These are phyloP conservation scores for Reticulascus tulasneorum DNA, from an alignment of 2,329 filamentous ascomycete species.

Conservation along the genomic window DNA sequence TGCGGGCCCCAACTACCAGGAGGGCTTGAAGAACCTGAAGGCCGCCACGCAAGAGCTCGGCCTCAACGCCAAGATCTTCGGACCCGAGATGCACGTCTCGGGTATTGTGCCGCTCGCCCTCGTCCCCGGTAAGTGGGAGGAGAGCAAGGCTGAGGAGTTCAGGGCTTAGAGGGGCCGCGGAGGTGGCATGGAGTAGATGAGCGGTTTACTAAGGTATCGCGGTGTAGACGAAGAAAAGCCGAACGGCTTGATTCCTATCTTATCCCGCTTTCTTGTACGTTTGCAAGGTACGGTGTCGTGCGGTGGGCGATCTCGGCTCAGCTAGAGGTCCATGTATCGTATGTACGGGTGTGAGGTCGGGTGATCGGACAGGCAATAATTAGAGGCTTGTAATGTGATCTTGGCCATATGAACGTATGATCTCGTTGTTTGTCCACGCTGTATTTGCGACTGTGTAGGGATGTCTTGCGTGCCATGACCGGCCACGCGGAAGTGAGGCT, in stretches of 20 bases:
- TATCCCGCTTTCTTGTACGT: conserved; percentile 16
- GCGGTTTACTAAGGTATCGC: conserved; percentile 7
- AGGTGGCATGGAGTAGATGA: conserved; percentile 9
- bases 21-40: conserved; percentile 99
- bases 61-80: conserved; percentile 63
- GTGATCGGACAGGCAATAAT: conserved; percentile 16
- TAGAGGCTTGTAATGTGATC: conserved; percentile 18
- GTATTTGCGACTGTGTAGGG: too few relatives aligned
- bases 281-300: conserved; percentile 15
- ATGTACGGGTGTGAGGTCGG: conserved; percentile 15
- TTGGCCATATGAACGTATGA: too few relatives aligned
- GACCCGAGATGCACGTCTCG: conserved; percentile 88
- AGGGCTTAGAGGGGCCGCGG: conserved; percentile 41
- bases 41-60: conserved; percentile 88
- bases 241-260: too few relatives aligned
- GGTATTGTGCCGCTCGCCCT: conserved; percentile 95
- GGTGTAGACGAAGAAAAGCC: conserved; percentile 13
- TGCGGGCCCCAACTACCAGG: conserved; percentile 97
- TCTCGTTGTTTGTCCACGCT: too few relatives aligned
- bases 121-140: conserved; percentile 59
- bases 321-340: conserved; percentile 12
- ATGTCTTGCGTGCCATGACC: too few relatives aligned
- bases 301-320: conserved; percentile 10
- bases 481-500: too few relatives aligned
- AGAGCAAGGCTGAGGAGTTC: conserved; percentile 60